Base-by-base conservation (phyloP, 768 basidiomycete species). In the Sistotremastrum niveocremeum region DNA sequence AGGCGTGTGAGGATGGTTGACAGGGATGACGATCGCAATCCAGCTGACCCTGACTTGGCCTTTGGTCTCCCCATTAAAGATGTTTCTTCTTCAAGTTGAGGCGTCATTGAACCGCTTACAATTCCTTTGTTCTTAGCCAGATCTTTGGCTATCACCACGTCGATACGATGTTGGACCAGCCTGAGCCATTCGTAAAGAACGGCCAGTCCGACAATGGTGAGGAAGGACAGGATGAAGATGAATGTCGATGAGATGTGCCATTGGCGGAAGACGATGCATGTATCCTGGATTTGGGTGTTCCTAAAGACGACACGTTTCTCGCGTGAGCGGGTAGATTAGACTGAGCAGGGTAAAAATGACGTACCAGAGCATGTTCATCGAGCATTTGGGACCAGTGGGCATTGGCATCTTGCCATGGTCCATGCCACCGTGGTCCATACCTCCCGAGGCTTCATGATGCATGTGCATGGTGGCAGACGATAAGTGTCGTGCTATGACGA, bases 281-380 rank as follows among this genome's bases (percentile, higher is more conserved):
- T 85, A 64, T 85, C 70, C 59, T 78, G 62, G 54, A 85, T 73
- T 46, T 87, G 75, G 36, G 82, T 82, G 63, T 87, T 87, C 82
- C 76, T 77, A 50, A 5, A 12, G 49, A 35, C 28, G 40, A 37
- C 42, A 42, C 41, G 46, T 36, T 38, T 29, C n/a, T 42, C n/a
- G 45, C 29, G 41, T 34, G 33, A 33, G 20, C n/a, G 38, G 41
- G 9, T 31, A 34, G 31, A 20, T 20, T 20, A 20, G 20, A 20
- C 20, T 20, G 20, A 20, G 1, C 20, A 20, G 20, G 20, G 20
- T 20, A 20, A 20, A 20, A 20, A 20, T 20, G 34, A 56, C 59
- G 40, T 51, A 79, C 79, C 84, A 88, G 54, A 89, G 75, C 86
- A 89, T 89, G 61, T 84, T 65, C 78, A 84, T 81, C 6, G 74